These are phyloP conservation scores for Fusarium dimerum DNA, from an alignment of 2,329 filamentous ascomycete genomes.

Conservation along the genomic window DNA sequence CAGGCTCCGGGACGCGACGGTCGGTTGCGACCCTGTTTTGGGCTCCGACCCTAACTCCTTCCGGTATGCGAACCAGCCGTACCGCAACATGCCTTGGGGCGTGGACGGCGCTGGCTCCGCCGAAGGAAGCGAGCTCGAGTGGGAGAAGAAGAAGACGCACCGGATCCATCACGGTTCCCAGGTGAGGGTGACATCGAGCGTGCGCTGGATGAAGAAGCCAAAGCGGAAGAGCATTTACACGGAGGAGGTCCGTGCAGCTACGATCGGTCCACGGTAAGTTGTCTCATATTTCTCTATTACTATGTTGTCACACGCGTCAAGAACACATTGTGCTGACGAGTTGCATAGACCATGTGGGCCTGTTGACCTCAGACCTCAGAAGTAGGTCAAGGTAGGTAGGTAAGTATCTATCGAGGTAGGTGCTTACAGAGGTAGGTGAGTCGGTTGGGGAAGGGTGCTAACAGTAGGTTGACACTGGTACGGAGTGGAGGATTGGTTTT, in stretches of 20 bases:
- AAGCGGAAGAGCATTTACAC: not conserved
- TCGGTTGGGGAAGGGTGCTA: too few relatives aligned
- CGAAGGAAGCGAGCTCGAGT: not conserved
- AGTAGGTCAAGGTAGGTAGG: too few relatives aligned
- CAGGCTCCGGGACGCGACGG: not conserved
- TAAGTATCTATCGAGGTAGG: too few relatives aligned
- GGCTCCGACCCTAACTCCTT: not conserved
- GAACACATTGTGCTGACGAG: too few relatives aligned
- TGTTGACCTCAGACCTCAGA: too few relatives aligned
- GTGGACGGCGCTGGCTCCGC: not conserved
- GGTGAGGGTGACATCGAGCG: not conserved
- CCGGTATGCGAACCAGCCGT: not conserved
- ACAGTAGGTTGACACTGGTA: too few relatives aligned
- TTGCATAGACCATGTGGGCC: too few relatives aligned
- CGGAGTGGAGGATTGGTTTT: too few relatives aligned
- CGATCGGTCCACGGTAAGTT: not conserved
- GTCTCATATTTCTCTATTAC: not conserved
- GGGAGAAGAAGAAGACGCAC: not conserved
- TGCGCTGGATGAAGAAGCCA: not conserved
- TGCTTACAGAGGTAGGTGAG: too few relatives aligned
- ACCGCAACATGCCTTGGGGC: not conserved
- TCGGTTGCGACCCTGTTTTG: not conserved
- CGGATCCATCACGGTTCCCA: not conserved
- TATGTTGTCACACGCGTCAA: not conserved
- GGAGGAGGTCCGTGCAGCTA: not conserved